A percentile compares a stretch with the other conserved stretches of the same genome.
Conservation (phyloP, 139 green algal species). For the Picochlorum sp. region DNA sequence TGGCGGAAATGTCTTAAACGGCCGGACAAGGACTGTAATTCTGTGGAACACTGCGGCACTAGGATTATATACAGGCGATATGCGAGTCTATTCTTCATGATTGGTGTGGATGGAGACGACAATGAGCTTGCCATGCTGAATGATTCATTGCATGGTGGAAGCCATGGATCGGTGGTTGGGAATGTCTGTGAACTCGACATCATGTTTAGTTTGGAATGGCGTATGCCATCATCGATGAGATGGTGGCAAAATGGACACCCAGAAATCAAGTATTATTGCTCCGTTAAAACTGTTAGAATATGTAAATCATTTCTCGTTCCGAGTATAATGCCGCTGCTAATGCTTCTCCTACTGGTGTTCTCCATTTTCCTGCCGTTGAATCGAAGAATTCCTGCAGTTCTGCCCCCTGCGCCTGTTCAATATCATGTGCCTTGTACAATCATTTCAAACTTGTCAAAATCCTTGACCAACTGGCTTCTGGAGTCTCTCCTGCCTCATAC, state of each 20-base stretch:
- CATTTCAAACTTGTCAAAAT: constrained; percentile 90
- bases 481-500: constrained; percentile 70
- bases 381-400: constrained; percentile 83
- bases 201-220: constrained; percentile 96
- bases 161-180: constrained; percentile 71
- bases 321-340: constrained; percentile 42
- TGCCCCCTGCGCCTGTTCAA: constrained; percentile 59
- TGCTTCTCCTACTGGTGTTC: constrained; percentile 50
- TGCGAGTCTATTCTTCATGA: constrained; percentile 95
- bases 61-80: constrained; percentile 95
- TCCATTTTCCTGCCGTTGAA: constrained; percentile 63
- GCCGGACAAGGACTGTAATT: constrained; percentile 93
- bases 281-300: constrained; percentile 77
- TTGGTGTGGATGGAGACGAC: constrained; percentile 92
- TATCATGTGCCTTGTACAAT: constrained; percentile 82
- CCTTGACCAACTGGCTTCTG: constrained; percentile 85
- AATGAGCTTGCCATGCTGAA: constrained; percentile 94
- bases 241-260: constrained; percentile 93
- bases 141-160: constrained; percentile 90
- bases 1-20: constrained; percentile 85
- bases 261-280: constrained; percentile 78
- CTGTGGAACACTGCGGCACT: constrained; percentile 87
- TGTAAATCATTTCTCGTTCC: background rate
- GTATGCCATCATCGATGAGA: constrained; percentile 92
- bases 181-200: constrained; percentile 94